Conservation (phyloP, 768 basidiomycete genomes). For the Agrocybe praecox region DNA sequence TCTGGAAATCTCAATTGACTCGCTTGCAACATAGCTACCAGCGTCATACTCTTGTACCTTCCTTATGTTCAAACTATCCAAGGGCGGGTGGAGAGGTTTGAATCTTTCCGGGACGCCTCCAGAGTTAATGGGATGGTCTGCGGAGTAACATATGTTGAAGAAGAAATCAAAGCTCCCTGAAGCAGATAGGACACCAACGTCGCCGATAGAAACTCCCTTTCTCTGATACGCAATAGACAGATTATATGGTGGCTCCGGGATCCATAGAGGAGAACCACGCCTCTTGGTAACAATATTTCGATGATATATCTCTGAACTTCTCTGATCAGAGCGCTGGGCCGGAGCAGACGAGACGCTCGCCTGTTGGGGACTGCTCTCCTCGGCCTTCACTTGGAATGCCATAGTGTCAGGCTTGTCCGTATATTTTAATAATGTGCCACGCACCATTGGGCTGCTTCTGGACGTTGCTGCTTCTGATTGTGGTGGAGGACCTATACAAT, state of each 20-base stretch:
- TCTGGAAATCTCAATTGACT: not conserved
- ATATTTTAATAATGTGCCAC: no score
- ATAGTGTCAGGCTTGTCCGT: no score
- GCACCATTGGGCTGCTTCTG: no score
- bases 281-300: constrained; percentile 11
- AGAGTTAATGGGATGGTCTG: constrained; percentile 11
- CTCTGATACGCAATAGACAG: constrained; percentile 10
- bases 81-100: not conserved
- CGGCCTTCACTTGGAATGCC: no score
- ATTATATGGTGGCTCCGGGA: constrained; percentile 9
- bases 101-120: constrained; percentile 12
- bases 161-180: constrained; percentile 19
- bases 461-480: no score
- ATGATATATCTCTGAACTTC: constrained; percentile 15
- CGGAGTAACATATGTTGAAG: constrained; percentile 16
- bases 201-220: constrained; percentile 15
- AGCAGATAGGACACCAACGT: constrained; percentile 17
- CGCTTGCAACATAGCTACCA: constrained; percentile 8
- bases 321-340: not conserved
- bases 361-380: no score
- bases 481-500: no score
- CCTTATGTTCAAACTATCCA: not conserved
- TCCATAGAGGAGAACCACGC: constrained; percentile 17
- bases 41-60: constrained; percentile 1
- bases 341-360: not conserved